Percentiles rank a stretch among this genome's conserved stretches.
Evolutionary conservation across 192 early-diverging fungal genomes (phyloP).

Genomic region (Backusella luteola): DNA sequence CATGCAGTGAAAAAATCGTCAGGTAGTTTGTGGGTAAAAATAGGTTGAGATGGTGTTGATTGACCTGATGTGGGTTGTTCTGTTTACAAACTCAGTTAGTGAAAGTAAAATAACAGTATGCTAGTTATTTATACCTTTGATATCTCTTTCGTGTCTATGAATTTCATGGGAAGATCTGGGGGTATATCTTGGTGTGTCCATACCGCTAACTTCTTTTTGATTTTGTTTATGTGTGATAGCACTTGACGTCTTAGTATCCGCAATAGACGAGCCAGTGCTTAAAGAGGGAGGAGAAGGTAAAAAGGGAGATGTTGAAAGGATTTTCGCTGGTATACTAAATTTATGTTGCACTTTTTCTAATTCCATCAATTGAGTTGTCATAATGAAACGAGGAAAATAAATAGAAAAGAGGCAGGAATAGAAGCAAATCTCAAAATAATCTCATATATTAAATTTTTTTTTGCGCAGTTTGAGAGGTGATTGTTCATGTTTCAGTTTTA

Average conservation of each 20-base stretch:
- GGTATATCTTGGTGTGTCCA: neutral
- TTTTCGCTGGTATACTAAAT: neutral
- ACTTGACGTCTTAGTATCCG: neutral
- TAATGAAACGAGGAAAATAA: neutral
- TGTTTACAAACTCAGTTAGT: neutral
- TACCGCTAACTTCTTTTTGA: neutral
- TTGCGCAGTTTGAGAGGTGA: neutral
- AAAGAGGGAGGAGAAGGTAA: neutral
- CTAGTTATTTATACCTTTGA: neutral
- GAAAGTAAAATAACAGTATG: neutral
- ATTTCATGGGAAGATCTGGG: neutral
- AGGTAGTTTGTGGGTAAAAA: slow-evolving; percentile 5
- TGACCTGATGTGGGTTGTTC: neutral
- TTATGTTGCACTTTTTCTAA: neutral
- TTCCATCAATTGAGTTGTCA: neutral
- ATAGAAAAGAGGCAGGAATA: neutral
- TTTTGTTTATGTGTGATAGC: neutral
- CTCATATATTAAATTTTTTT: neutral
- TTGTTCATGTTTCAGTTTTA: slow-evolving; percentile 1
- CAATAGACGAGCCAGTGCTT: neutral
- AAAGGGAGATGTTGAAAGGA: neutral
- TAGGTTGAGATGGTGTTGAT: neutral
- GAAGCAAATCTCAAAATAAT: neutral
- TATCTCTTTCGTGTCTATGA: neutral
- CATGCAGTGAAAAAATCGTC: slow-evolving; percentile 9